phyloP scores from a whole-genome alignment of 768 basidiomycete genomes.

The Hericium alpestre region DNA sequence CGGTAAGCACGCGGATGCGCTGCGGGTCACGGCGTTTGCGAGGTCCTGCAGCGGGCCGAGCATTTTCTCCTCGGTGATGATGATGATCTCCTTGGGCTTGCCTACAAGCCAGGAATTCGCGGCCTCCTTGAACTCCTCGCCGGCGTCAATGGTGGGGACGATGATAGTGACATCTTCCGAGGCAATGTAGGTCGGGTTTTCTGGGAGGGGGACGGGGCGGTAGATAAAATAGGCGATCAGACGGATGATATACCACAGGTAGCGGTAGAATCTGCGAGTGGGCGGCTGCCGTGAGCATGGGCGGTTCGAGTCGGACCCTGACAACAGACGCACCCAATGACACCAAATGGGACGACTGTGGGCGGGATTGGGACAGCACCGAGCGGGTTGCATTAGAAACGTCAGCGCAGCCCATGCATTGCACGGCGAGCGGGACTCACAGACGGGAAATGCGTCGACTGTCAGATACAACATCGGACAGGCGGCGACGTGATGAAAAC shows the following conservation, averaged over 20 bases:
- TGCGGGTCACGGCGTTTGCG: constrained; percentile 79
- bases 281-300: neutral
- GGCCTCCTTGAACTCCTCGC: constrained; percentile 90
- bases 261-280: constrained; percentile 70
- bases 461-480: constrained; percentile 74
- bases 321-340: constrained; percentile 55
- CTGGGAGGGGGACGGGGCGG: constrained; percentile 80
- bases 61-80: constrained; percentile 84
- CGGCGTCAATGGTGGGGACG: constrained; percentile 92
- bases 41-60: constrained; percentile 79
- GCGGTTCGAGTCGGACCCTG: neutral
- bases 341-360: constrained; percentile 79
- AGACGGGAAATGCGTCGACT: constrained; percentile 83
- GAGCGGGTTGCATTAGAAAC: constrained; percentile 2
- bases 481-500: neutral
- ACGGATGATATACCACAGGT: constrained; percentile 87
- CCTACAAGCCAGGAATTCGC: constrained; percentile 88
- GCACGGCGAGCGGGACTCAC: constrained; percentile 37
- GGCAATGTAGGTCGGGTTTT: constrained; percentile 84
- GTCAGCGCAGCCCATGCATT: neutral
- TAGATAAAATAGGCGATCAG: constrained; percentile 69
- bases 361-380: neutral
- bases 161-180: constrained; percentile 93
- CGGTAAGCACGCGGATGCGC: constrained; percentile 77
- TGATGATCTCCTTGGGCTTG: constrained; percentile 76